A percentile compares a stretch with the other conserved stretches of the same genome.
Conservation (phyloP, 2,329 filamentous ascomycete species). For the Elsinoe necatrix region DNA sequence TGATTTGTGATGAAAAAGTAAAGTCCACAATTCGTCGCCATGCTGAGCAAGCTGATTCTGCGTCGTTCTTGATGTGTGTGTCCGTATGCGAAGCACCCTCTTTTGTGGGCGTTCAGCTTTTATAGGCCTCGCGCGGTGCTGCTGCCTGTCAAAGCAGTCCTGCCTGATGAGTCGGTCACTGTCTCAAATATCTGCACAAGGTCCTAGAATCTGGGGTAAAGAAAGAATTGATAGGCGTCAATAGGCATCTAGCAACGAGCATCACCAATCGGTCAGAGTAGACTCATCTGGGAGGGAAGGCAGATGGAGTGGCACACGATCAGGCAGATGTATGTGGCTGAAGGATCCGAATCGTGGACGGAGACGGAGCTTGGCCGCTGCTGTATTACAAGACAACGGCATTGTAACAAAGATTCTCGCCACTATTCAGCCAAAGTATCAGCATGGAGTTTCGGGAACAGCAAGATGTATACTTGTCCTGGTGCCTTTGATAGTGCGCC, state of each 20-base stretch:
- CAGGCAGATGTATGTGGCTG: conserved; percentile 6
- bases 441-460: too few relatives aligned
- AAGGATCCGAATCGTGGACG: conserved; percentile 7
- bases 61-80: conserved; percentile 14
- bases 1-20: conserved; percentile 21
- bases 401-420: too few relatives aligned
- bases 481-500: too few relatives aligned
- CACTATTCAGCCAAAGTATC: too few relatives aligned
- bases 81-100: not conserved
- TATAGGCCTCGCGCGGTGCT: not conserved
- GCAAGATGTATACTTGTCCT: too few relatives aligned
- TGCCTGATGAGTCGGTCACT: not conserved
- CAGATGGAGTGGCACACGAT: not conserved
- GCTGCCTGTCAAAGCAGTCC: not conserved
- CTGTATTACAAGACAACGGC: not conserved
- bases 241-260: not conserved
- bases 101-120: not conserved
- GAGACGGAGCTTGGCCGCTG: not conserved
- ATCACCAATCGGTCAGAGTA: not conserved
- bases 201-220: not conserved
- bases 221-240: not conserved
- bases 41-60: not conserved
- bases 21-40: conserved; percentile 25
- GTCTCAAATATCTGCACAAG: not conserved
- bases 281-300: not conserved